Evolutionary conservation across 108 stramenopile species (phyloP), one percentile per base, ranked within the genome.

Genomic region (Nitzschia inconspicua): DNA sequence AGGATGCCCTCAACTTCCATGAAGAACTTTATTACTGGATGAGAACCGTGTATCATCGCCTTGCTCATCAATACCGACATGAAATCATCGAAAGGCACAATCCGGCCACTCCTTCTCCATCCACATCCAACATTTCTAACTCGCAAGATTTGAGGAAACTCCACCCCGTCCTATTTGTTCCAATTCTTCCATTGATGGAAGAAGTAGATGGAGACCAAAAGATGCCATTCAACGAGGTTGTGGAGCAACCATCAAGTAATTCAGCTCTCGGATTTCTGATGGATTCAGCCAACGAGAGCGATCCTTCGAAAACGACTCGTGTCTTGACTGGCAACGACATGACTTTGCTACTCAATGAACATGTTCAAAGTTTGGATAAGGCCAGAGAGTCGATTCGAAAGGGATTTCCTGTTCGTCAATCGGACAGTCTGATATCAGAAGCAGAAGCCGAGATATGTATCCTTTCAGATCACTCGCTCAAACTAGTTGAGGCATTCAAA

Each of bases 161-260:
- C 57, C 41, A 3, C 13, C n/a, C n/a, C n/a, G n/a, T n/a, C n/a
- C n/a, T n/a, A n/a, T n/a, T 89, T 39, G 65, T 68, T 64, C 88
- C 88, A 3, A 58, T 89, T 19, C 49, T 83, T 4, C 80, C 85
- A 8, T 34, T 89, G 41, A 66, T 89, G 67, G 80, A 77, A 47
- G 49, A 63, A 32, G 6, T 20, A 39, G 22, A 54, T 54, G 35
- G 19, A n/a, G 46, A n/a, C 13, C 9, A 54, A n/a, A 53, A 6
- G 47, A 24, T 4, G 14, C 7, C 47, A 25, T 23, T 25, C 24
- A 19, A 2, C 46, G 26, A 25, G 46, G 48, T 29, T 23, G 28
- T 27, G 2, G 23, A 13, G 16, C 22, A 32, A 19, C 35, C 34
- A 35, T 9, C 35, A 24, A 47, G 20, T 42, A 27, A 28, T 18